Base-by-base conservation (phyloP, 306 rosid species). In the Corylus americana region DNA sequence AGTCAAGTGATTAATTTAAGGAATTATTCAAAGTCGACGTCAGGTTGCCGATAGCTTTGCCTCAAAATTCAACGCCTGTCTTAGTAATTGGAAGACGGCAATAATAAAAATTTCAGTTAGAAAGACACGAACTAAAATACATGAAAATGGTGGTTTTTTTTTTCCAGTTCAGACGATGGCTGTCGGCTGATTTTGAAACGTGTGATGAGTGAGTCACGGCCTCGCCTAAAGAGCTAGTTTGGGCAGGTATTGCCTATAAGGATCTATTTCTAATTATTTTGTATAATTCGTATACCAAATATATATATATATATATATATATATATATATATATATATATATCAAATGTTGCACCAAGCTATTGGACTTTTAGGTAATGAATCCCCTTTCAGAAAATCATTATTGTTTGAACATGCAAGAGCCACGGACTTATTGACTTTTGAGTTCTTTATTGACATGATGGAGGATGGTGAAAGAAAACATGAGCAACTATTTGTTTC, bases 311-410 rank as follows among this genome's bases (percentile, higher is more conserved):
- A 3, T 37, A 3, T 29, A 2, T 29, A 29, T 29, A 29, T 37
- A 37, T 37, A 39, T 39, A 39, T 39, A 4, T 39, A 4, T 39
- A 31, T 31, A 31, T 31, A 2, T 31, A 6, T 3, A 12, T 22
- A 8, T 22, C 55, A 20, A 29, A 50, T 48, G 66, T 61, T 61
- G 50, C 78, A 44, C 74, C 49, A 64, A 48, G 48, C 31, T 37
- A 13, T 62, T 82, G 61, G 85, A 51, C 63, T 29, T 31, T 31
- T 63, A 31, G 22, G 22, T 66, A 17, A 37, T 66, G 71, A 16
- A 13, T 66, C 22, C 10, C 8, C 25, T 27, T 61, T 27, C 67
- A 11, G 37, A 8, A 27, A 25, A 27, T 27, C 67, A 27, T 61
- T 61, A 27, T 61, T 3, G 71, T 66, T 37, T 66, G 49, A 66